phyloP scores from a whole-genome alignment of 805 yeast genomes.

The Saturnispora gosingensis region DNA sequence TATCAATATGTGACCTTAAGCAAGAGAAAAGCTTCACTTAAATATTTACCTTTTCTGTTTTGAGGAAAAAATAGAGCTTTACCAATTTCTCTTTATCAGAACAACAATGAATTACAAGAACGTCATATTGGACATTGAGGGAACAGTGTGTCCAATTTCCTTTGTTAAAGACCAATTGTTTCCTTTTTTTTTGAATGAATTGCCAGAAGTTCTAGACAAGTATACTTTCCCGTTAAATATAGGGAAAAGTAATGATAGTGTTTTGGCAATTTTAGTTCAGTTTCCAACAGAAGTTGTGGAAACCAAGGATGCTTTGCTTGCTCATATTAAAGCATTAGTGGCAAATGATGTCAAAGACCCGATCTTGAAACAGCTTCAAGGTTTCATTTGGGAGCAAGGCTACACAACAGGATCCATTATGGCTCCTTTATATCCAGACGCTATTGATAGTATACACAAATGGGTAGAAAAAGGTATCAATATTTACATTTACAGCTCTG shows the following conservation, averaged over 20 bases:
- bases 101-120: slow-evolving; percentile 12
- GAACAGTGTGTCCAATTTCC: slow-evolving; percentile 85
- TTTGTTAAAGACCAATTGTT: slow-evolving; percentile 73
- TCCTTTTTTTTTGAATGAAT: slow-evolving; percentile 57
- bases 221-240: slow-evolving; percentile 27
- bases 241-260: slow-evolving; percentile 13
- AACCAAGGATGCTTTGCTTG: slow-evolving; percentile 28
- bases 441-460: slow-evolving; percentile 43
- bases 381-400: slow-evolving; percentile 73
- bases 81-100: background rate
- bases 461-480: slow-evolving; percentile 28
- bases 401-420: slow-evolving; percentile 64
- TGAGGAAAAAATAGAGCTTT: background rate
- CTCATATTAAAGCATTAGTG: slow-evolving; percentile 51
- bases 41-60: background rate
- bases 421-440: slow-evolving; percentile 74
- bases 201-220: slow-evolving; percentile 33
- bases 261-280: slow-evolving; percentile 29
- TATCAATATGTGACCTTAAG: background rate
- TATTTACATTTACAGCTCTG: slow-evolving; percentile 78
- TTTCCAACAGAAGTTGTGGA: slow-evolving; percentile 35
- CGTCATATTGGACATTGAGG: slow-evolving; percentile 71
- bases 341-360: slow-evolving; percentile 67
- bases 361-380: slow-evolving; percentile 69
- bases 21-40: background rate